phyloP scores from a whole-genome alignment of 768 basidiomycete species.

The Leccinum subtestaceum region DNA sequence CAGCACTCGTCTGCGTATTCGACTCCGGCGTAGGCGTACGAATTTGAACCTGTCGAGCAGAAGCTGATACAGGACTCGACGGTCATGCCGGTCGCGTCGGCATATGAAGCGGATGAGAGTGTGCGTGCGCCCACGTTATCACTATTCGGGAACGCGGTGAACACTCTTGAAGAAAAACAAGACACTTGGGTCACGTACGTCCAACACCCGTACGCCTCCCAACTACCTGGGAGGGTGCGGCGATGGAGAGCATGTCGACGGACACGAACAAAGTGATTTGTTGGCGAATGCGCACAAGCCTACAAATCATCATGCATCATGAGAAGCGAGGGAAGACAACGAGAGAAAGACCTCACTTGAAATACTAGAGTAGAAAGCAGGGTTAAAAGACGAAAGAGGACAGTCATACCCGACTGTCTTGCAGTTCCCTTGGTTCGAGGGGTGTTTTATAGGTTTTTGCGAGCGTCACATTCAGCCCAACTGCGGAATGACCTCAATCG shows the following conservation, averaged over 20 bases:
- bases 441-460: slow-evolving; percentile 12
- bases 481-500: background rate
- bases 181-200: slow-evolving; percentile 40
- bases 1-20: slow-evolving; percentile 69
- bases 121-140: slow-evolving; percentile 60
- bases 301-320: background rate
- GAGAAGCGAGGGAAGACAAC: background rate
- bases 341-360: slow-evolving; percentile 6
- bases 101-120: slow-evolving; percentile 46
- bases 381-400: background rate
- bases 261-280: background rate
- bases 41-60: slow-evolving; percentile 35
- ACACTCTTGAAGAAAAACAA: background rate
- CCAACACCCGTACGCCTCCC: slow-evolving; percentile 61
- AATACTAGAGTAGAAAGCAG: slow-evolving; percentile 2
- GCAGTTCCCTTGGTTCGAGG: background rate
- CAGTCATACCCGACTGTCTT: slow-evolving; percentile 11
- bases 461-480: slow-evolving; percentile 7
- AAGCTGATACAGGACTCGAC: slow-evolving; percentile 48
- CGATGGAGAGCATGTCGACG: slow-evolving; percentile 6
- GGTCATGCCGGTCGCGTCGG: slow-evolving; percentile 56
- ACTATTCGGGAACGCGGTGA: slow-evolving; percentile 31
- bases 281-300: slow-evolving; percentile 5
- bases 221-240: slow-evolving; percentile 46
- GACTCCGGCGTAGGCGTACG: slow-evolving; percentile 64